Conservation (phyloP, 176 grass and related monocot species). For the Melocanna baccifera region DNA sequence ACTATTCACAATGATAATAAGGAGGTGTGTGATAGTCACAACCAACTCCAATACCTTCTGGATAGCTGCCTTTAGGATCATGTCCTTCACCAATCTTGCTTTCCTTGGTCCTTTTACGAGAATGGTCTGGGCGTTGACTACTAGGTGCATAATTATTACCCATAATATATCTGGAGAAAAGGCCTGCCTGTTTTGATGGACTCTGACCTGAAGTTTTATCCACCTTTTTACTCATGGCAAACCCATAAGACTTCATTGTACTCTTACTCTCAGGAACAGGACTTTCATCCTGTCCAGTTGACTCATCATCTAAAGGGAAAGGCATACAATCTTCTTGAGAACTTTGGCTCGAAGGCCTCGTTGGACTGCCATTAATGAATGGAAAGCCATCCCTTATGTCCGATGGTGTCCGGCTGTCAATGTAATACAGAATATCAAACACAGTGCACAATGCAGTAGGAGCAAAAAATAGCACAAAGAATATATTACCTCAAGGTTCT, state of each 20-base stretch:
- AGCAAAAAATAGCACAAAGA: conserved; percentile 17
- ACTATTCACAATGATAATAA: conserved; percentile 11
- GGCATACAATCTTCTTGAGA: conserved; percentile 90
- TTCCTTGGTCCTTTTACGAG: conserved; percentile 47
- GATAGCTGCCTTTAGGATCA: conserved; percentile 27
- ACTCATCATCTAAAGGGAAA: conserved; percentile 76
- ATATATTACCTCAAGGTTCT: conserved; percentile 51
- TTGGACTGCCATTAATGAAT: conserved; percentile 44
- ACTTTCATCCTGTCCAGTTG: conserved; percentile 58
- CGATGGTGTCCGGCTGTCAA: conserved; percentile 44
- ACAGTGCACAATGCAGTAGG: not conserved
- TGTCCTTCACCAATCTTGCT: conserved; percentile 33
- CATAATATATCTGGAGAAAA: conserved; percentile 64
- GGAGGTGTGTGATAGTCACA: conserved; percentile 38
- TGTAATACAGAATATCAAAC: conserved; percentile 34
- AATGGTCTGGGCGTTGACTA: conserved; percentile 39
- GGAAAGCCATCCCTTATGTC: conserved; percentile 54
- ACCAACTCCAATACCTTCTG: conserved; percentile 50
- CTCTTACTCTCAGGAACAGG: conserved; percentile 42
- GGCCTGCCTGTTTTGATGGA: conserved; percentile 57
- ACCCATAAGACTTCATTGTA: conserved; percentile 49
- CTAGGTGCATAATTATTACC: conserved; percentile 37
- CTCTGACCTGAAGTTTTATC: conserved; percentile 52
- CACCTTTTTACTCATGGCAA: conserved; percentile 37
- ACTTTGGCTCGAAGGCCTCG: conserved; percentile 54